Conservation (phyloP, 495 filamentous ascomycete genomes). For the Acidiella bohemica region DNA sequence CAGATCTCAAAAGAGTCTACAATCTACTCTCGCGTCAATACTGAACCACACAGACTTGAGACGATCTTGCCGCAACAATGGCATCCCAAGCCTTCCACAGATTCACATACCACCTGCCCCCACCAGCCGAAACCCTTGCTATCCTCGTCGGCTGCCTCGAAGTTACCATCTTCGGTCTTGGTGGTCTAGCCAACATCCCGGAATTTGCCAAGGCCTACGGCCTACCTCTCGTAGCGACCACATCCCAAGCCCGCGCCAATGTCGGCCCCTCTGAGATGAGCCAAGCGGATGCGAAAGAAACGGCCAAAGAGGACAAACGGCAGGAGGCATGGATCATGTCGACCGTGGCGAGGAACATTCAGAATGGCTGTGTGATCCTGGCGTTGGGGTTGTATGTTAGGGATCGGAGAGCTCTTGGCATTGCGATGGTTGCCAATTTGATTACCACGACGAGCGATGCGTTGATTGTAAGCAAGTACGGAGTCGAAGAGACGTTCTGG, state of each 20-base stretch:
- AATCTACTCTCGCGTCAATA: no score
- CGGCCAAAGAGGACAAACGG: background rate
- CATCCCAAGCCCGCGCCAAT: background rate
- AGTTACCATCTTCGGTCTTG: constrained; percentile 16
- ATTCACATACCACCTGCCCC: constrained; percentile 5
- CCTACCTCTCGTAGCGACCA: constrained; percentile 3
- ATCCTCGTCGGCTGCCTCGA: constrained; percentile 16
- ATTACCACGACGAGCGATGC: constrained; percentile 6
- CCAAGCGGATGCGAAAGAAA: background rate
- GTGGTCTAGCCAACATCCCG: constrained; percentile 10
- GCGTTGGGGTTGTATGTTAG: constrained; percentile 7
- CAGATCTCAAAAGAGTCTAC: no score
- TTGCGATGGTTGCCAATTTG: constrained; percentile 1
- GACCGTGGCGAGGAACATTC: constrained; percentile 10
- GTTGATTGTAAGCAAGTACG: constrained; percentile 14
- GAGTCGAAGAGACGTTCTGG: constrained; percentile 5
- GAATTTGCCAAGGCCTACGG: constrained; percentile 12
- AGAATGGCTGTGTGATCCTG: constrained; percentile 9
- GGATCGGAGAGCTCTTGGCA: constrained; percentile 11
- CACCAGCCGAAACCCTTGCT: constrained; percentile 16
- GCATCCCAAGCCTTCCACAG: constrained; percentile 4
- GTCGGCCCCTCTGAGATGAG: no score
- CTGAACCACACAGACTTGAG: no score
- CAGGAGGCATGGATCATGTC: constrained; percentile 11
- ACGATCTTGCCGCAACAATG: constrained; percentile 10